Conservation (phyloP, 2,329 filamentous ascomycete genomes). For the Colletotrichum musicola region DNA sequence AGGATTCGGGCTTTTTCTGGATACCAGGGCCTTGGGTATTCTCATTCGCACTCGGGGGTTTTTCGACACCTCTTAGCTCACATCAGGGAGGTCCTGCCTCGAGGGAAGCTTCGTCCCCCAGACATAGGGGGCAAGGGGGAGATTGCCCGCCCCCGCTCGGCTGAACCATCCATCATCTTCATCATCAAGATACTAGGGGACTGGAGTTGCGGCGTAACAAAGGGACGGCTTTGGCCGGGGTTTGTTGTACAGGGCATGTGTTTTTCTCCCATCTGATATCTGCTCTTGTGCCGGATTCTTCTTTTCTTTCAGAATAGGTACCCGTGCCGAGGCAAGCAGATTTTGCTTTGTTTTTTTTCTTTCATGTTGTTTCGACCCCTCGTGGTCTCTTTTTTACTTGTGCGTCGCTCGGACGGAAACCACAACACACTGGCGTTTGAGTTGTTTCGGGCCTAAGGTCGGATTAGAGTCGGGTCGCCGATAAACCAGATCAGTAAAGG, state of each 20-base stretch:
- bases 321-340: neutral
- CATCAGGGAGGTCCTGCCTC: no score
- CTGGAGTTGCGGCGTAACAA: slow-evolving; percentile 1
- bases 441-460: neutral
- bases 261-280: neutral
- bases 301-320: neutral
- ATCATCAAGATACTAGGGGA: neutral
- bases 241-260: neutral
- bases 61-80: neutral
- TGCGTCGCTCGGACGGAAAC: neutral
- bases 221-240: neutral
- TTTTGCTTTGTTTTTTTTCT: neutral
- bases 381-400: neutral
- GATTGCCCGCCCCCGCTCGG: neutral
- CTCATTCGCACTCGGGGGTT: neutral
- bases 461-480: neutral
- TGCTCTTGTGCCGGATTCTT: neutral
- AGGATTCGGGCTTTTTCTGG: neutral
- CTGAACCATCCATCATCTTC: neutral
- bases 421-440: neutral
- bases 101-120: no score
- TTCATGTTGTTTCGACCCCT: neutral
- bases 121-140: neutral
- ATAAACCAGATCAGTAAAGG: neutral
- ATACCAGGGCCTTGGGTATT: neutral